Base-by-base conservation (phyloP, 352 stramenopile species). In the Globisporangium ultimum region DNA sequence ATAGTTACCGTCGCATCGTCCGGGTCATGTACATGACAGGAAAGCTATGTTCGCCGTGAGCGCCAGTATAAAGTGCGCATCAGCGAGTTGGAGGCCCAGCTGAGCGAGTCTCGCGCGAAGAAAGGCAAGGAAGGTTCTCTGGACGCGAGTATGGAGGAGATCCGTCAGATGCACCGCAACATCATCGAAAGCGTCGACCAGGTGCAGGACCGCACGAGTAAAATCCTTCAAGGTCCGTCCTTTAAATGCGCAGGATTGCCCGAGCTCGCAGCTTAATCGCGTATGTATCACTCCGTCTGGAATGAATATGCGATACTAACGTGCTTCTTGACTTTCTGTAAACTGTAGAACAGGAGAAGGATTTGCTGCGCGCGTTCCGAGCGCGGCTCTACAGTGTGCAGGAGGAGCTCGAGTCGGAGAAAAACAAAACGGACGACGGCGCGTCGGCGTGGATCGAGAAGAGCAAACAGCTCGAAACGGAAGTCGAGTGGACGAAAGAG, bases 341-440 rank as follows among this genome's bases (percentile, higher is more conserved):
- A 13, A 18, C 22, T 53, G 13, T 22, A 72, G 89, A 97, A 59
- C 88, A 97, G 64, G 91, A 97, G 58, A 93, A 91, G 43, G 91
- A 98, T 71, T 60, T 98, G 24, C 68, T 97, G 24, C 72, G 85
- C 32, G 87, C 90, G 34, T 98, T 97, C 61, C 78, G 88, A 48
- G 89, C 88, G n/a, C 66, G 89, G 34, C 73, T 98, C 32, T 97
- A 97, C 63, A 95, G 94, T 58, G 89, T 97, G 6, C 88, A 98
- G 55, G 89, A 92, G 50, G 91, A 98, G 60, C 77, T 98, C 36
- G 91, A 97, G 70, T 92, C 86, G 47, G 87, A 97, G 65, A 96
- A 97, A 58, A 88, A 83, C 64, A 96, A 95, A 55, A 96, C 87
- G 9, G 87, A 96, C 48, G 87, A 96, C 54, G 89, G 90, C 22